These are phyloP conservation scores for Monosporascus sp. DNA, from an alignment of 2,329 filamentous ascomycete genomes.

Conservation along the genomic window DNA sequence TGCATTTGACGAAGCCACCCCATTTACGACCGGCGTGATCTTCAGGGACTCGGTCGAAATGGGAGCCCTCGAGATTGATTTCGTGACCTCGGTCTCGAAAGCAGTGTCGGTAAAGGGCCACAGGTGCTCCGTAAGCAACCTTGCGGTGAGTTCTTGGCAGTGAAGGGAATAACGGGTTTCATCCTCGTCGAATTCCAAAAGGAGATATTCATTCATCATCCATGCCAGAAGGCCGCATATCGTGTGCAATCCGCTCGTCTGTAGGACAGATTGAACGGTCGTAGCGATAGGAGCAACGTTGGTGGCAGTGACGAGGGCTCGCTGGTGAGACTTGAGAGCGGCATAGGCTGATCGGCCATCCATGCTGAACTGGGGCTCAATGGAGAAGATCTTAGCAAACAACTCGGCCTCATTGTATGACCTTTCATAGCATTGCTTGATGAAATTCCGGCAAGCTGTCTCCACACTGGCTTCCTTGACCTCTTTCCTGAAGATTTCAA, in stretches of 20 bases:
- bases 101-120: constrained; percentile 51
- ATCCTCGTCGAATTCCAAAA: constrained; percentile 52
- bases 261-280: constrained; percentile 43
- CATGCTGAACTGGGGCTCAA: constrained; percentile 48
- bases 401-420: constrained; percentile 49
- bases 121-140: constrained; percentile 50
- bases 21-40: constrained; percentile 43
- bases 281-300: constrained; percentile 49
- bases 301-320: constrained; percentile 46
- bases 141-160: constrained; percentile 50
- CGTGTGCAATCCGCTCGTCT: constrained; percentile 40
- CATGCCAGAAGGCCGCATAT: constrained; percentile 53
- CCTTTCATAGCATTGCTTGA: constrained; percentile 56
- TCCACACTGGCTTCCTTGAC: constrained; percentile 44
- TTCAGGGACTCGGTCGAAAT: constrained; percentile 43
- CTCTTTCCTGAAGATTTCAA: constrained; percentile 49
- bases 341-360: constrained; percentile 45
- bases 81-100: constrained; percentile 51
- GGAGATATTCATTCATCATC: constrained; percentile 52
- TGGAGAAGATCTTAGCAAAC: constrained; percentile 49
- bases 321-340: constrained; percentile 43
- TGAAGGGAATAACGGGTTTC: constrained; percentile 46
- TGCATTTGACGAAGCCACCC: constrained; percentile 49
- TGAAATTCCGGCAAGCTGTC: constrained; percentile 50
- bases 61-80: constrained; percentile 45